A percentile compares a stretch with the other conserved stretches of the same genome.
These are phyloP conservation scores for Aspergillus biplanus DNA, from an alignment of 495 filamentous ascomycete species.

Conservation along the genomic window DNA sequence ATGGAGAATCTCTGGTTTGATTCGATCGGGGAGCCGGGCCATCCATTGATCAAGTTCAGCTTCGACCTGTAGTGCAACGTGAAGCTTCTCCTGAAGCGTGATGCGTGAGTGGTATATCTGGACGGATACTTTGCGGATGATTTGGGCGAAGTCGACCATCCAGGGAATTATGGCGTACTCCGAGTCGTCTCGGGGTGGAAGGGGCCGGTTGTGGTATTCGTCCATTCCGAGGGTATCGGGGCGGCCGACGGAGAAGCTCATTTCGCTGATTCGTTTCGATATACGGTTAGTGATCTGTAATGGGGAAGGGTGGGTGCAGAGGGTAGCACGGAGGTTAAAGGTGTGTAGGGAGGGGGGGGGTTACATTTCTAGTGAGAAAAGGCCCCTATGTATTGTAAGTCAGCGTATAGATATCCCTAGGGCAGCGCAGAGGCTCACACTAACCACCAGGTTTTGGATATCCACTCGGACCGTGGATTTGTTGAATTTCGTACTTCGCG, in stretches of 20 bases:
- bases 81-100: constrained; percentile 42
- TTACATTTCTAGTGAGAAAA: constrained; percentile 49
- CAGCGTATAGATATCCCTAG: neutral
- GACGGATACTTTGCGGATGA: constrained; percentile 45
- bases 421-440: constrained; percentile 15
- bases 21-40: constrained; percentile 36
- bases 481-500: constrained; percentile 37
- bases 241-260: constrained; percentile 47
- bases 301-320: neutral
- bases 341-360: too few relatives aligned
- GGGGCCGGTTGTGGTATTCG: constrained; percentile 46
- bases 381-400: constrained; percentile 31
- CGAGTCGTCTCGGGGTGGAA: constrained; percentile 41
- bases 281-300: neutral
- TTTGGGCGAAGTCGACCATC: constrained; percentile 49
- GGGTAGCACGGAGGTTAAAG: neutral
- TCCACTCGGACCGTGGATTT: constrained; percentile 43
- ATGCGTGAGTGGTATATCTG: constrained; percentile 48
- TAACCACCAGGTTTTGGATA: constrained; percentile 50
- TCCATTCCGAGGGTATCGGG: constrained; percentile 49
- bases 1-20: constrained; percentile 38
- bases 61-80: constrained; percentile 41
- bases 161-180: constrained; percentile 47
- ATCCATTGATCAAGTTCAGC: constrained; percentile 44
- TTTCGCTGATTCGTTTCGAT: constrained; percentile 32